phyloP scores from a whole-genome alignment of 2,329 filamentous ascomycete genomes.

The Colletotrichum sp. region DNA sequence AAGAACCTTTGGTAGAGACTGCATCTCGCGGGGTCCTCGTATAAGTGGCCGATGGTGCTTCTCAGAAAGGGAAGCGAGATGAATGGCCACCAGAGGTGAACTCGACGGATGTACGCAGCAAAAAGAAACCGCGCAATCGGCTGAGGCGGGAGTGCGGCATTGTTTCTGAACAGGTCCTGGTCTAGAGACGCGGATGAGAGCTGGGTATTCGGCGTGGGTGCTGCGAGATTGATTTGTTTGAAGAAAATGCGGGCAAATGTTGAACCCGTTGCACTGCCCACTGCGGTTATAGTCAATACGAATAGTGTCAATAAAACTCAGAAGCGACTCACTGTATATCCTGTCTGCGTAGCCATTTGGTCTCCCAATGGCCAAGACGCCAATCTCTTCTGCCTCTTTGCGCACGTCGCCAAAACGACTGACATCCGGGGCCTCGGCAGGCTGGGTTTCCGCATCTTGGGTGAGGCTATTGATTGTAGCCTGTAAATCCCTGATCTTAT shows the following conservation, averaged over 20 bases:
- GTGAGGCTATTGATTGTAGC: background rate
- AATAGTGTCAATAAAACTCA: background rate
- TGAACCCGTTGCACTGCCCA: constrained; percentile 27
- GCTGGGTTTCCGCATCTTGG: background rate
- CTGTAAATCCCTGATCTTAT: constrained; percentile 7
- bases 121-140: constrained; percentile 21
- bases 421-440: background rate
- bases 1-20: constrained; percentile 22
- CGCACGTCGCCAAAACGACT: background rate
- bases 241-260: constrained; percentile 30
- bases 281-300: constrained; percentile 1
- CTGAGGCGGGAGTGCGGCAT: constrained; percentile 25
- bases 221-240: constrained; percentile 23
- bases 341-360: constrained; percentile 16
- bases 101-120: constrained; percentile 23
- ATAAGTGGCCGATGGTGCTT: constrained; percentile 13
- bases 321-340: constrained; percentile 21
- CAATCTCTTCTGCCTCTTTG: constrained; percentile 29
- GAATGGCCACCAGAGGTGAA: constrained; percentile 32
- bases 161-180: background rate
- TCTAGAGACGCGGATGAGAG: background rate
- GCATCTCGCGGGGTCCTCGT: constrained; percentile 17
- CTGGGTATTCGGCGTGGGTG: background rate
- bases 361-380: constrained; percentile 24
- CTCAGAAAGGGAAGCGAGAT: constrained; percentile 23